Evolutionary conservation across 2,329 filamentous ascomycete genomes (phyloP).

Genomic region (Beauveria medogensis): DNA sequence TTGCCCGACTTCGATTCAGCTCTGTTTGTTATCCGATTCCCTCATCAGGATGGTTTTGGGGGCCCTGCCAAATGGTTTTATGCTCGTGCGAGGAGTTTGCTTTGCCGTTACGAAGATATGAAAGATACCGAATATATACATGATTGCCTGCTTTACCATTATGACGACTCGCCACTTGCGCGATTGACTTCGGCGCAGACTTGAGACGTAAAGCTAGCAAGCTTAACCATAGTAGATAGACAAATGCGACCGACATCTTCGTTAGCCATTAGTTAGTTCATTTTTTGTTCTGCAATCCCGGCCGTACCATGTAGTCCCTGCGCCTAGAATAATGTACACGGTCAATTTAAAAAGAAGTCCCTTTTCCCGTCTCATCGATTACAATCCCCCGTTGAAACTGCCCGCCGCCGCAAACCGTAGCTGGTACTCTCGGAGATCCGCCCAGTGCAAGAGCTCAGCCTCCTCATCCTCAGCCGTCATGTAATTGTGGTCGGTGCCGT

Average conservation of each 20-base stretch:
- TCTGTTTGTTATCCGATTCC: too few relatives aligned
- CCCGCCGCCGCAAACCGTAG: conserved; percentile 47
- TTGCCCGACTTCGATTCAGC: neutral
- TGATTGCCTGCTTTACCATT: too few relatives aligned
- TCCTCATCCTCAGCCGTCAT: conserved; percentile 59
- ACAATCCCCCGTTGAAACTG: neutral
- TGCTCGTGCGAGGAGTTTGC: too few relatives aligned
- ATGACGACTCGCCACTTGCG: too few relatives aligned
- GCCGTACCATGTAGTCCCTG: neutral
- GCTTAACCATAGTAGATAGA: too few relatives aligned
- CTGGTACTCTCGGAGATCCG: conserved; percentile 71
- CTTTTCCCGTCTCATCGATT: neutral
- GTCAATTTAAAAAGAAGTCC: neutral
- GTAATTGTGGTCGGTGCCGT: conserved; percentile 18
- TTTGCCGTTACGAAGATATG: too few relatives aligned
- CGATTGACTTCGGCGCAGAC: too few relatives aligned
- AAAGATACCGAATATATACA: too few relatives aligned
- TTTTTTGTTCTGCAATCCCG: neutral
- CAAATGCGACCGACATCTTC: neutral
- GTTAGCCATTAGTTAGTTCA: neutral
- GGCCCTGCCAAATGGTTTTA: too few relatives aligned
- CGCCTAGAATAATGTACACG: neutral
- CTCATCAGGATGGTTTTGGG: too few relatives aligned
- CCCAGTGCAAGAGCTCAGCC: conserved; percentile 69
- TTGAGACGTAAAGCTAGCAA: too few relatives aligned